These are phyloP conservation scores for Triticum monococcum DNA, from an alignment of 176 grass and related monocot species.

Conservation along the genomic window DNA sequence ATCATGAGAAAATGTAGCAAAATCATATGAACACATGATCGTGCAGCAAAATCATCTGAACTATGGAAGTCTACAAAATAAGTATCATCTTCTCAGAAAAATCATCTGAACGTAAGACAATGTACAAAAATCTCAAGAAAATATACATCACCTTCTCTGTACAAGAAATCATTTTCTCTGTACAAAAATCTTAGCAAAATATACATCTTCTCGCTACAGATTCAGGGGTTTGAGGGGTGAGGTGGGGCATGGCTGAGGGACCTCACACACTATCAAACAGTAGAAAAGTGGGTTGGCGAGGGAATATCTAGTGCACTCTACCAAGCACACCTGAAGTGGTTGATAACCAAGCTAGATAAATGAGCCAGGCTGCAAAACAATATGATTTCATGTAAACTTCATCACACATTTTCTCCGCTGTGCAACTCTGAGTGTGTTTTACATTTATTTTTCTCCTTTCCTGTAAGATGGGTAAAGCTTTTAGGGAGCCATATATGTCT, in stretches of 20 bases:
- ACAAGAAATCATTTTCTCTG: too few species aligned
- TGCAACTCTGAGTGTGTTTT: neutral
- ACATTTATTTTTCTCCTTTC: neutral
- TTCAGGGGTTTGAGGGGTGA: neutral
- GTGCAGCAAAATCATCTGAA: too few species aligned
- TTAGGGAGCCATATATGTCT: neutral
- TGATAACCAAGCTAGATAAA: neutral
- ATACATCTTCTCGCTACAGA: too few species aligned
- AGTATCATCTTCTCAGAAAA: too few species aligned
- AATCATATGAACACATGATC: too few species aligned
- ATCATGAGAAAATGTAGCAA: too few species aligned
- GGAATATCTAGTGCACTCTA: neutral
- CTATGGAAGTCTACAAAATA: too few species aligned
- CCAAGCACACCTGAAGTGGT: neutral
- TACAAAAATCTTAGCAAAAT: too few species aligned
- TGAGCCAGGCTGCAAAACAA: neutral
- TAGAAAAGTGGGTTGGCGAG: neutral
- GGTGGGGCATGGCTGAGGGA: neutral
- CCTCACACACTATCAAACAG: neutral
- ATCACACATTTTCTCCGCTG: neutral
- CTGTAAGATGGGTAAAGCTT: constrained; percentile 8
- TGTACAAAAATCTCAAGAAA: too few species aligned
- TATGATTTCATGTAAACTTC: neutral
- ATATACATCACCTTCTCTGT: too few species aligned
- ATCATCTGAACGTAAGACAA: too few species aligned